Evolutionary conservation across 805 yeast genomes (phyloP), one percentile per base, ranked within the genome.

Genomic region (Saccharomycopsis sp.): DNA sequence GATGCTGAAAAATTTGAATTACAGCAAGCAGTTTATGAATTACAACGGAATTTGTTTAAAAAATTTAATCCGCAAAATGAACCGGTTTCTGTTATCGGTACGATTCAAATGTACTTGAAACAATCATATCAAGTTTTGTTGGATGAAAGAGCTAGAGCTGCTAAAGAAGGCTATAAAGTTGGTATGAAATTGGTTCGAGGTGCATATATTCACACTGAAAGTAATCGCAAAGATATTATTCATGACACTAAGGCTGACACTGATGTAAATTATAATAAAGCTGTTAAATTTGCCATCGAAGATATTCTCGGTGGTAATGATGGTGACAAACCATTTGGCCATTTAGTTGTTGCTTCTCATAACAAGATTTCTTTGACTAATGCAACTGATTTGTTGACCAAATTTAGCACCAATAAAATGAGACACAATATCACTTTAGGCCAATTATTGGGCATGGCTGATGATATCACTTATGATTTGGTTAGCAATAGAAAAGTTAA

Each of bases 381-480:
- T 55, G 93, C 86, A 11, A 78, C 90, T 21, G 68, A 75, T 44
- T 64, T 77, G 48, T 61, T 85, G 40, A 57, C 61, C 8, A 22
- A 47, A 4, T 53, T 55, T 16, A 38, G 50, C 4, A 60, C 65
- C 35, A 59, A 60, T 40, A 57, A 61, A 4, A 23, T 22, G 16
- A 67, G 65, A 49, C 66, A 78, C 38, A 84, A 85, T 54, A 83
- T 89, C 21, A 87, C 85, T 5, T 70, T 88, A 54, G 97, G 90
- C 35, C 97, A 90, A 67, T 74, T 89, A 53, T 68, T 90, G 59
- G 97, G 97, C 29, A 90, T 89, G 97, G 94, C 95, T 41, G 97
- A 89, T 63, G 81, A 83, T 56, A 75, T 85, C 50, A 86, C 96
- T 21, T 72, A 74, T 60, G 86, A 84, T 54, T 71, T 89, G 57